Conservation (phyloP, 352 stramenopile genomes). For the Pythium insidiosum region DNA sequence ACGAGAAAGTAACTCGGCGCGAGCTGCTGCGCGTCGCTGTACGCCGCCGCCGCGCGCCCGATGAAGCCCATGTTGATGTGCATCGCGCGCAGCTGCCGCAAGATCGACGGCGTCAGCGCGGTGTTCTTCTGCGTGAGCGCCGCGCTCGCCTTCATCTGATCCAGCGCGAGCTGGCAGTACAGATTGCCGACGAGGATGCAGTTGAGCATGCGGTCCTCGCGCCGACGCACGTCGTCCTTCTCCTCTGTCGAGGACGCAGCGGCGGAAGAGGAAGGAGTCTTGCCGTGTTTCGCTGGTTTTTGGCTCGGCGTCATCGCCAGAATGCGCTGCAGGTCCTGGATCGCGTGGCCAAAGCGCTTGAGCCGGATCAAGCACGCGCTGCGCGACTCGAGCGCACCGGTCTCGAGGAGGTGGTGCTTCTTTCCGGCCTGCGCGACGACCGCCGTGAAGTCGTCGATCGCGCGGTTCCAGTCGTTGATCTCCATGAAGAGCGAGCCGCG, state of each 20-base stretch:
- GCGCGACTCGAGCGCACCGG: conserved; percentile 22
- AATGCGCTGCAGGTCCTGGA: conserved; percentile 38
- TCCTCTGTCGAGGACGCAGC: too few species aligned
- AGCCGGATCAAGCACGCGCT: conserved; percentile 29
- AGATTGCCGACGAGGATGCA: conserved; percentile 42
- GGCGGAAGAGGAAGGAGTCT: too few species aligned
- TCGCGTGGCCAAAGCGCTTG: conserved; percentile 25
- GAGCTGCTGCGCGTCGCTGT: conserved; percentile 22
- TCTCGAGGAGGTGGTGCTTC: conserved; percentile 14
- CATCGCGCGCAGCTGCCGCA: conserved; percentile 18
- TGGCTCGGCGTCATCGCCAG: conserved; percentile 6
- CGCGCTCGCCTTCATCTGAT: conserved; percentile 28
- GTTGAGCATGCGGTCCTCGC: conserved; percentile 25
- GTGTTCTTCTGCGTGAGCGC: conserved; percentile 16
- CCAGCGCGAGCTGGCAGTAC: conserved; percentile 43
- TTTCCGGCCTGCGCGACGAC: conserved; percentile 31
- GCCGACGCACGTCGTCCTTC: conserved; percentile 1
- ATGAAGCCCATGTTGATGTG: conserved; percentile 26
- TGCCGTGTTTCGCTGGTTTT: conserved; percentile 12
- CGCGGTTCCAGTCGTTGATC: conserved; percentile 26
- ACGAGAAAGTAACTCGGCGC: conserved; percentile 30
- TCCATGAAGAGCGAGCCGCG: conserved; percentile 28
- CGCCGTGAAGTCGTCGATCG: conserved; percentile 32
- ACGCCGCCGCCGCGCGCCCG: conserved; percentile 20
- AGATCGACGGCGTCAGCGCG: conserved; percentile 11